These are phyloP conservation scores for Neofusicoccum kwambonambiense DNA, from an alignment of 2,329 filamentous ascomycete genomes.

Conservation along the genomic window DNA sequence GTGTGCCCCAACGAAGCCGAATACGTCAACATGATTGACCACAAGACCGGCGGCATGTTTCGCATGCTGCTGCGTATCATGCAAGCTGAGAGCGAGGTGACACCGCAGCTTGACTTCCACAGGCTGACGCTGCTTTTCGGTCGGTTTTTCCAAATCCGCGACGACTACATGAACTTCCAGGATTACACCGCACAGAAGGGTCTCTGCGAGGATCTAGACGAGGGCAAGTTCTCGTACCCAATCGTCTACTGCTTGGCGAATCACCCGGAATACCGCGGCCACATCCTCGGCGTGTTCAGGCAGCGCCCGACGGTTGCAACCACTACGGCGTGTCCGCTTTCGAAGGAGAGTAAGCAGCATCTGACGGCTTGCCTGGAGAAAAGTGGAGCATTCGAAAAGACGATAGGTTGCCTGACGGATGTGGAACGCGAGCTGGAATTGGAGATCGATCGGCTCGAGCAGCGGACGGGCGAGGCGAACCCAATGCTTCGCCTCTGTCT, in stretches of 20 bases:
- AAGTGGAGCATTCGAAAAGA: neutral
- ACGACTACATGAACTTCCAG: constrained; percentile 33
- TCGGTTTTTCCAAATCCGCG: constrained; percentile 34
- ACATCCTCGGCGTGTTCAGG: neutral
- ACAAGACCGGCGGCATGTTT: constrained; percentile 52
- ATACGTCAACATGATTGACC: constrained; percentile 50
- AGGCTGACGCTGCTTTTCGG: constrained; percentile 26
- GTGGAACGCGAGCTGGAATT: neutral
- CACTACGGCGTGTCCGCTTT: neutral
- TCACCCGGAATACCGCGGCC: neutral
- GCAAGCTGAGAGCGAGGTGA: constrained; percentile 37
- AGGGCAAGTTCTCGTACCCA: constrained; percentile 43
- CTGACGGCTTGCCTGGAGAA: neutral
- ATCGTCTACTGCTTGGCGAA: constrained; percentile 26
- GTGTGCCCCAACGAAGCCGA: constrained; percentile 48
- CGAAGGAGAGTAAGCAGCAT: neutral
- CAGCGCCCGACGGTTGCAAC: neutral
- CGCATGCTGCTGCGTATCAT: constrained; percentile 47
- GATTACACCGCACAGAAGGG: constrained; percentile 42
- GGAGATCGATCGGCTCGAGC: neutral
- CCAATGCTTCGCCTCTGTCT: neutral
- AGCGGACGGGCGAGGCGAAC: neutral
- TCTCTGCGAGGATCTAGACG: constrained; percentile 43
- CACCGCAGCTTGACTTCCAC: constrained; percentile 32
- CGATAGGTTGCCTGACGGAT: neutral